phyloP scores from a whole-genome alignment of 2,329 filamentous ascomycete genomes.

The Alternaria tenuissima region DNA sequence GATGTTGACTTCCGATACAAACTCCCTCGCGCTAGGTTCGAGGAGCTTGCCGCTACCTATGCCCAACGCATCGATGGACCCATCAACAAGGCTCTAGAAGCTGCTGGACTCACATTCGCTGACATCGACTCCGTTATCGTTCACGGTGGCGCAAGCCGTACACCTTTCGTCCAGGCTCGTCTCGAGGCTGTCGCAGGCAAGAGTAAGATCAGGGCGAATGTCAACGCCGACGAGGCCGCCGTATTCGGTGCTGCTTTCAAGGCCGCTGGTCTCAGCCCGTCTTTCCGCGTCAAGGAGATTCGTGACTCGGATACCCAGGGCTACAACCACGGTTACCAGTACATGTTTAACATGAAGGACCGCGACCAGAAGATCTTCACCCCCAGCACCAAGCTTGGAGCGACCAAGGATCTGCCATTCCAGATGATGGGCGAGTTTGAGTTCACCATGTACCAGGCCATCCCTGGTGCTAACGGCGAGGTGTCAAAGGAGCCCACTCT shows the following conservation, averaged over 20 bases:
- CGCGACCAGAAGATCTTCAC: conserved; percentile 86
- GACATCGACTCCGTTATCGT: conserved; percentile 92
- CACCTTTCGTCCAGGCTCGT: conserved; percentile 91
- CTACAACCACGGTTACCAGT: conserved; percentile 80
- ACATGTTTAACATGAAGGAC: conserved; percentile 72
- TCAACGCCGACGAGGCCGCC: conserved; percentile 96
- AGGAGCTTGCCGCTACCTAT: conserved; percentile 75
- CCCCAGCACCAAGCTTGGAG: conserved; percentile 76
- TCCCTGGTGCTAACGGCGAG: conserved; percentile 58
- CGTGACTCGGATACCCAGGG: conserved; percentile 77
- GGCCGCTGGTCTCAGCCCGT: conserved; percentile 88
- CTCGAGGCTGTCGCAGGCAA: conserved; percentile 78
- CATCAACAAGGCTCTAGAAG: conserved; percentile 76
- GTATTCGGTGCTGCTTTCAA: conserved; percentile 97
- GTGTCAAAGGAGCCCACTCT: conserved; percentile 67
- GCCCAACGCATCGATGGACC: conserved; percentile 73
- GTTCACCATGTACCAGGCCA: conserved; percentile 79
- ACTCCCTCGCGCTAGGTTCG: conserved; percentile 80
- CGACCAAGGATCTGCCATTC: conserved; percentile 84
- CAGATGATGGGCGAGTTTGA: conserved; percentile 83
- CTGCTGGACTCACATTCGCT: conserved; percentile 73
- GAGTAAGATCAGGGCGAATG: conserved; percentile 87
- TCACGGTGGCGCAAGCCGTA: conserved; percentile 87
- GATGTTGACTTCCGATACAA: conserved; percentile 95
- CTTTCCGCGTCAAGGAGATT: conserved; percentile 98